Percentiles rank a stretch among this genome's conserved stretches.
Conservation (phyloP, 2,329 filamentous ascomycete species). For the Cercospora zeae-maydis region DNA sequence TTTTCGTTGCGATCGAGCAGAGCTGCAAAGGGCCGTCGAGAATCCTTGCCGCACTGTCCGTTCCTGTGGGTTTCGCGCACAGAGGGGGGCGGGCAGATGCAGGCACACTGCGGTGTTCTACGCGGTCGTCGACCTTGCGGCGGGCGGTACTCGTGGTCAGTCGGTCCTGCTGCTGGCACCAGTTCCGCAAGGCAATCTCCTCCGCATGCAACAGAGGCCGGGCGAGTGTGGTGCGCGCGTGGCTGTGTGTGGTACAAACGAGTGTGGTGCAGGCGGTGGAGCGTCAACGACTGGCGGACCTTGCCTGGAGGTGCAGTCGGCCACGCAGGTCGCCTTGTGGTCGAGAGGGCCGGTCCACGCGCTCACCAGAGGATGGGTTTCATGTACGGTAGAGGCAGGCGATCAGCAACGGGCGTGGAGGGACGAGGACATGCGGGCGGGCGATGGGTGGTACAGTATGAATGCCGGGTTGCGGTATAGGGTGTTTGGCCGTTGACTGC, state of each 20-base stretch:
- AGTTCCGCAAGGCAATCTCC: constrained; percentile 19
- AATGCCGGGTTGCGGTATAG: constrained; percentile 2
- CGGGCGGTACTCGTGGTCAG: background rate
- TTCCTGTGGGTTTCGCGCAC: constrained; percentile 2
- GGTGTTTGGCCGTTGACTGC: background rate
- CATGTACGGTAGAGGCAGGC: background rate
- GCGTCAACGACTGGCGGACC: constrained; percentile 14
- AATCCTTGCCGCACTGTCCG: background rate
- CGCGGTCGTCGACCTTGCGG: background rate
- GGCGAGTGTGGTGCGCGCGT: constrained; percentile 11
- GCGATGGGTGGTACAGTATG: background rate
- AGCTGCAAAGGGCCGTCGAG: constrained; percentile 11
- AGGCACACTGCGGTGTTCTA: constrained; percentile 8
- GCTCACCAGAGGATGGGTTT: constrained; percentile 14
- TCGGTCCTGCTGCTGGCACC: background rate
- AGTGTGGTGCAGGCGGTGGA: constrained; percentile 15
- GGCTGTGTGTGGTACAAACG: constrained; percentile 12
- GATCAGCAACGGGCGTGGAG: constrained; percentile 5
- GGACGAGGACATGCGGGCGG: constrained; percentile 14
- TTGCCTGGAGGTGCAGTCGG: constrained; percentile 12
- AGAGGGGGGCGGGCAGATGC: background rate
- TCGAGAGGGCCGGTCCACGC: background rate
- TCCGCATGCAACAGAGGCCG: background rate
- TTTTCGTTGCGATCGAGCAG: constrained; percentile 15
- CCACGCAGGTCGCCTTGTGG: background rate